These are phyloP conservation scores for Multifurca ochricompacta DNA, from an alignment of 768 basidiomycete genomes.

Conservation along the genomic window DNA sequence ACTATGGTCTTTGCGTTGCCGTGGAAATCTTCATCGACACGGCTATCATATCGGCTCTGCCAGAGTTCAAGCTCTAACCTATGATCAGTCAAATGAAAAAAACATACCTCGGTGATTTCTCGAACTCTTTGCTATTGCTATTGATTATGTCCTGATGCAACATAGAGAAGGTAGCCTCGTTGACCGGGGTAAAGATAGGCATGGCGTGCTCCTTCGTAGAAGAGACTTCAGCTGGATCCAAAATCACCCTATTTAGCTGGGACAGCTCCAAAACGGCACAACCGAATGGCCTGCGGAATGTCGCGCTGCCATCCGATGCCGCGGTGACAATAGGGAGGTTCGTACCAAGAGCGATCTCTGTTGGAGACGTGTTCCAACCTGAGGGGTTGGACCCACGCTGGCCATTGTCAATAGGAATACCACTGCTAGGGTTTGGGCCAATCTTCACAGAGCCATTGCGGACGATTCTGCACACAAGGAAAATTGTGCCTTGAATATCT, in stretches of 20 bases:
- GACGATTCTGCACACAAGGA: constrained; percentile 85
- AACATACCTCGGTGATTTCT: constrained; percentile 69
- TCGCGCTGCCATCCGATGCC: constrained; percentile 28
- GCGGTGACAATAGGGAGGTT: constrained; percentile 3
- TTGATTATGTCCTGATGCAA: constrained; percentile 93
- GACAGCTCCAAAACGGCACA: constrained; percentile 87
- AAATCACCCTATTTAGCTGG: constrained; percentile 59
- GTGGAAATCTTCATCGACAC: constrained; percentile 82
- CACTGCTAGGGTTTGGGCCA: constrained; percentile 45
- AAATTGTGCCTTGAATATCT: constrained; percentile 81
- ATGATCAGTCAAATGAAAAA: background rate
- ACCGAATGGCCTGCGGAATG: constrained; percentile 87
- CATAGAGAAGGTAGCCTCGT: constrained; percentile 84
- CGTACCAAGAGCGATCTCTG: background rate
- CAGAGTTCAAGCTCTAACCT: background rate
- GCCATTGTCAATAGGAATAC: constrained; percentile 34
- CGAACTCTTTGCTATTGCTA: constrained; percentile 67
- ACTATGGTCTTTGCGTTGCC: constrained; percentile 72
- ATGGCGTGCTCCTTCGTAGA: constrained; percentile 70
- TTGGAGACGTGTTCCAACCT: constrained; percentile 18
- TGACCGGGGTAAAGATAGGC: constrained; percentile 78
- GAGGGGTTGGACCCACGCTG: constrained; percentile 52
- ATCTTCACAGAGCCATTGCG: constrained; percentile 82
- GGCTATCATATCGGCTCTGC: constrained; percentile 79
- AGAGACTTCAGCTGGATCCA: constrained; percentile 56